Percentiles rank a stretch among this genome's conserved stretches.
phyloP scores from a whole-genome alignment of 169 alveolate genomes.

The Toxoplasma gondii region DNA sequence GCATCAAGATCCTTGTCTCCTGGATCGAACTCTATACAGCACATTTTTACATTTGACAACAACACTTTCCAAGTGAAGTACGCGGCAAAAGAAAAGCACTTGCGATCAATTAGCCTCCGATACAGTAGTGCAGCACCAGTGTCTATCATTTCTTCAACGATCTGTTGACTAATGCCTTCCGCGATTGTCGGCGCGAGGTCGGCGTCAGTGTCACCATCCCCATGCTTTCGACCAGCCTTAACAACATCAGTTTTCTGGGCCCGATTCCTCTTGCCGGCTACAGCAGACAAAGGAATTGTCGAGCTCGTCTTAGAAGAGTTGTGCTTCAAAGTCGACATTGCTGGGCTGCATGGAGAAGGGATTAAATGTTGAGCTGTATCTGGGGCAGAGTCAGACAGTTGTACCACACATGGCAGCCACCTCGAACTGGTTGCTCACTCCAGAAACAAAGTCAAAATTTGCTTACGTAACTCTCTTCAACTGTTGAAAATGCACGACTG shows the following conservation, averaged over 20 bases:
- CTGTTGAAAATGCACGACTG: no score
- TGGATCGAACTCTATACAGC: constrained; percentile 11
- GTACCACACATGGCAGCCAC: no score
- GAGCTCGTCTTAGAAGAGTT: neutral
- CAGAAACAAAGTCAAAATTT: no score
- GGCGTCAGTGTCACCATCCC: neutral
- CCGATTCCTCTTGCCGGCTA: constrained; percentile 8
- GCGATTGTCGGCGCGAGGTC: constrained; percentile 11
- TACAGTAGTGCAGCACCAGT: neutral
- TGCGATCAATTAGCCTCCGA: neutral
- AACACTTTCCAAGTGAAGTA: constrained; percentile 11
- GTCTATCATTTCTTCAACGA: neutral
- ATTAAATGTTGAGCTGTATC: no score
- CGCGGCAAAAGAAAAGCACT: constrained; percentile 15
- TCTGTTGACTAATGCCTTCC: neutral
- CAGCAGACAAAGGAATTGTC: neutral
- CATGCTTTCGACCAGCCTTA: constrained; percentile 18
- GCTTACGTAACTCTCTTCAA: no score
- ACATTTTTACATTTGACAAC: constrained; percentile 6
- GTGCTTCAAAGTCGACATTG: constrained; percentile 20
- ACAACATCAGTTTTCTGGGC: neutral
- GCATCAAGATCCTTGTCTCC: neutral
- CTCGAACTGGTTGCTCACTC: no score
- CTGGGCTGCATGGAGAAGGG: neutral
- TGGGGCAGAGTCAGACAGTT: no score